Evolutionary conservation across 352 stramenopile species (phyloP).

Genomic region (Lagenidium sp.): DNA sequence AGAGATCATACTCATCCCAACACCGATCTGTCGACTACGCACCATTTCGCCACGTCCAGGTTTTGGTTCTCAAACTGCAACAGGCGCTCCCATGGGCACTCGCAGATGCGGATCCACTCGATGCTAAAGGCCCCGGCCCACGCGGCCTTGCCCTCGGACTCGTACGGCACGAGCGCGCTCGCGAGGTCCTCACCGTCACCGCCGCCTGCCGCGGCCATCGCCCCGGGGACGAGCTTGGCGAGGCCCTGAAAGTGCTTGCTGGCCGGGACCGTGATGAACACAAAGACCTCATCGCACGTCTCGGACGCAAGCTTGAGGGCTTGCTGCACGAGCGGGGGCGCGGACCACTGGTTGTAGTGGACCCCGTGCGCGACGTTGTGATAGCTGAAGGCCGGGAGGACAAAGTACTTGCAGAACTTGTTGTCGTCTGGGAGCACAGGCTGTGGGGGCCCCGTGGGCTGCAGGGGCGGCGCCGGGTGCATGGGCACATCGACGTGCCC

Average conservation of each 20-base stretch:
- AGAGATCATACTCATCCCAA: too few relatives aligned
- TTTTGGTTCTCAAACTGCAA: conserved; percentile 65
- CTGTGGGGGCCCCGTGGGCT: conserved; percentile 6
- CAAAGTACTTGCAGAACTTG: conserved; percentile 76
- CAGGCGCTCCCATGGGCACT: conserved; percentile 80
- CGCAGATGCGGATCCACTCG: conserved; percentile 82
- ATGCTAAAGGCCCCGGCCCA: conserved; percentile 64
- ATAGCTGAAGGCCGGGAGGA: conserved; percentile 75
- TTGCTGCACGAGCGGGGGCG: conserved; percentile 37
- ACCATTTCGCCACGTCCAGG: conserved; percentile 47
- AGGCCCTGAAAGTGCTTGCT: conserved; percentile 81
- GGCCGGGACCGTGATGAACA: conserved; percentile 59
- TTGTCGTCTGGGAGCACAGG: conserved; percentile 53
- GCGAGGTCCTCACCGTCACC: conserved; percentile 47
- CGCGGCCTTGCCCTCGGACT: conserved; percentile 27
- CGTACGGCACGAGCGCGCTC: conserved; percentile 40
- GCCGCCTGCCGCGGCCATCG: conserved; percentile 23
- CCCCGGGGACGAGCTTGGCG: conserved; percentile 26
- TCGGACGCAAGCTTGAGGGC: conserved; percentile 61
- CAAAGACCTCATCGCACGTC: conserved; percentile 73
- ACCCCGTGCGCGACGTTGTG: conserved; percentile 77
- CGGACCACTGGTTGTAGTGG: conserved; percentile 61
- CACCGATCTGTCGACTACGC: conserved; percentile 7
- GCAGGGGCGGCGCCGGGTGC: not conserved
- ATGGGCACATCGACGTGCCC: not conserved